Evolutionary conservation across 371 early-diverging fungal species (phyloP), one percentile per base, ranked within the genome.

Genomic region (Syncephalis fuscata): DNA sequence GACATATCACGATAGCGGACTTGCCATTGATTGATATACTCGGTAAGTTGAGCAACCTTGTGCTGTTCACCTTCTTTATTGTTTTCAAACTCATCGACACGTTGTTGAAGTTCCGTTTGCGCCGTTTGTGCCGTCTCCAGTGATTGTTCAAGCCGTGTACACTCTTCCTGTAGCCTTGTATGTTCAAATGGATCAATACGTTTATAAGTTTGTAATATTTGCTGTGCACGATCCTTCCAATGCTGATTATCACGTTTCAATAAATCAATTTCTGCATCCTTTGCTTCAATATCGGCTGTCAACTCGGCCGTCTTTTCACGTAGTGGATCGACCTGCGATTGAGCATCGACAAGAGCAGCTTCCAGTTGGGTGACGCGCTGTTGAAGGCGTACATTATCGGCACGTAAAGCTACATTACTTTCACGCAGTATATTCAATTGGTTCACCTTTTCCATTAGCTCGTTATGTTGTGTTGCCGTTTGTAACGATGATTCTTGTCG

Each of bases 361-460:
- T 73, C 72, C 22, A 71, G 50, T 5, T 41, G 22, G 1, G 26
- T 27, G 1, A 68, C 53, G 16, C 62, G 57, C 39, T 46, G 50
- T 26, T 50, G 49, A 23, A 61, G 50, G 1, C 60, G 59, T 40
- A 68, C 64, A 26, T 66, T 64, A 51, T 80, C 75, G 2, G 62
- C 51, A 2, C 85, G 73, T 45, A 85, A 58, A 2, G 72, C 71
- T 4, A 67, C 55, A 56, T 85, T 85, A 37, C 75, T 76, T 47
- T 83, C 86, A 9, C 78, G 74, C 37, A 85, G 56, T 19, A 82
- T 49, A 53, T 67, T 69, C 36, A 71, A 49, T 45, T 78, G 70
- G 49, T 79, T 68, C 45, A 75, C 60, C 62, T 76, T 75, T 46
- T 71, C 73, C 53, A 75, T 48, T 38, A 78, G 64, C 48, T 76